Percentiles rank a stretch among this genome's conserved stretches.
These are phyloP conservation scores for Hemileccinum impolitum DNA, from an alignment of 768 basidiomycete species.

Conservation along the genomic window DNA sequence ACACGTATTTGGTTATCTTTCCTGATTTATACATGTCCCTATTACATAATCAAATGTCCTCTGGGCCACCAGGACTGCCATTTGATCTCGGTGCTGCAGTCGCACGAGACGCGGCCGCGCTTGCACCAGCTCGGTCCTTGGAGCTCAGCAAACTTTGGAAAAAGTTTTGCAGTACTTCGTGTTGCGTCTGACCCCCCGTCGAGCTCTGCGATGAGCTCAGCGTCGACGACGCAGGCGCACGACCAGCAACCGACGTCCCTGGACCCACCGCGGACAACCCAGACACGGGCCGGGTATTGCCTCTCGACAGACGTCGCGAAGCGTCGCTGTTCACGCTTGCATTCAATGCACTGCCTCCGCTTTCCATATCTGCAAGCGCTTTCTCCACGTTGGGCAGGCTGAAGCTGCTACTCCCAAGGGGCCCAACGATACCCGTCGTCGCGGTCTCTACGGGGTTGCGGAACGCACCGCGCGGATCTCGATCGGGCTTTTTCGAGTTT, in stretches of 20 bases:
- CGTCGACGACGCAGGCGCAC: slow-evolving; percentile 40
- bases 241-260: slow-evolving; percentile 27
- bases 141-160: slow-evolving; percentile 78
- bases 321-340: slow-evolving; percentile 35
- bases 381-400: slow-evolving; percentile 84
- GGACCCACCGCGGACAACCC: slow-evolving; percentile 41
- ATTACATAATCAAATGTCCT: slow-evolving; percentile 27
- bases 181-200: slow-evolving; percentile 61
- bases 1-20: slow-evolving; percentile 9
- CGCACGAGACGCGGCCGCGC: slow-evolving; percentile 28
- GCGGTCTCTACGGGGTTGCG: slow-evolving; percentile 66
- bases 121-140: slow-evolving; percentile 51
- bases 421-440: slow-evolving; percentile 80
- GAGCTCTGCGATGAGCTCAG: slow-evolving; percentile 39
- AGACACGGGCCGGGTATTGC: slow-evolving; percentile 26
- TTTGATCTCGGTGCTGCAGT: slow-evolving; percentile 30
- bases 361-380: slow-evolving; percentile 85
- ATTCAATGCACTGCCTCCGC: slow-evolving; percentile 30
- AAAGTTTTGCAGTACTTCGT: slow-evolving; percentile 84
- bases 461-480: slow-evolving; percentile 88
- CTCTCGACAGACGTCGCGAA: slow-evolving; percentile 33
- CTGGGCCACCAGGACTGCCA: slow-evolving; percentile 34
- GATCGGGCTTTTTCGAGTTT: slow-evolving; percentile 84
- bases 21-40: background rate
- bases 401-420: slow-evolving; percentile 84